phyloP scores from a whole-genome alignment of 208 protist genomes.

The Trypanosoma mega region DNA sequence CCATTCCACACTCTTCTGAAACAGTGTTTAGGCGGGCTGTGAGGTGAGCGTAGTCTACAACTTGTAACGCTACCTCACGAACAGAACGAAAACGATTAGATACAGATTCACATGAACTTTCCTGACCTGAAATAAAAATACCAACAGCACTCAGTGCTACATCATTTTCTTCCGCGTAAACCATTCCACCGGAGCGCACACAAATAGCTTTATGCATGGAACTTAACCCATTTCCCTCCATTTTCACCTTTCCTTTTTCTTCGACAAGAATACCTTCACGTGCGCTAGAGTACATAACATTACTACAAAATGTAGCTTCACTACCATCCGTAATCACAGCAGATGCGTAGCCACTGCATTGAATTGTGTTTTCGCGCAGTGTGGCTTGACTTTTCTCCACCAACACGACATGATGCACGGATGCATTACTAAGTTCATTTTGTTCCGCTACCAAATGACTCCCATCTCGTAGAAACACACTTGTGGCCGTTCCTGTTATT shows the following conservation, averaged over 20 bases:
- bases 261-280: conserved; percentile 26
- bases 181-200: conserved; percentile 22
- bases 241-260: conserved; percentile 7
- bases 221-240: conserved; percentile 29
- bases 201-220: conserved; percentile 28
- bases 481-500: conserved; percentile 15
- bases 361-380: conserved; percentile 24
- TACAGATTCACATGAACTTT: conserved; percentile 20
- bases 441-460: conserved; percentile 23
- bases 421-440: conserved; percentile 20
- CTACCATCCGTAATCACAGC: conserved; percentile 28
- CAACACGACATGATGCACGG: conserved; percentile 27
- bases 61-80: conserved; percentile 18
- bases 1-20: background rate
- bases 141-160: conserved; percentile 23
- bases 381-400: conserved; percentile 18
- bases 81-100: conserved; percentile 22
- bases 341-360: conserved; percentile 17
- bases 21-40: no score
- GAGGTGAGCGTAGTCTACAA: conserved; percentile 10
- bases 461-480: conserved; percentile 18
- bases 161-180: conserved; percentile 26
- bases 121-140: conserved; percentile 25
- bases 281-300: conserved; percentile 22
- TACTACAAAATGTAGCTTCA: conserved; percentile 17